Base-by-base conservation (phyloP, 148 eudicot species). In the Rhododendron mucronatum region DNA sequence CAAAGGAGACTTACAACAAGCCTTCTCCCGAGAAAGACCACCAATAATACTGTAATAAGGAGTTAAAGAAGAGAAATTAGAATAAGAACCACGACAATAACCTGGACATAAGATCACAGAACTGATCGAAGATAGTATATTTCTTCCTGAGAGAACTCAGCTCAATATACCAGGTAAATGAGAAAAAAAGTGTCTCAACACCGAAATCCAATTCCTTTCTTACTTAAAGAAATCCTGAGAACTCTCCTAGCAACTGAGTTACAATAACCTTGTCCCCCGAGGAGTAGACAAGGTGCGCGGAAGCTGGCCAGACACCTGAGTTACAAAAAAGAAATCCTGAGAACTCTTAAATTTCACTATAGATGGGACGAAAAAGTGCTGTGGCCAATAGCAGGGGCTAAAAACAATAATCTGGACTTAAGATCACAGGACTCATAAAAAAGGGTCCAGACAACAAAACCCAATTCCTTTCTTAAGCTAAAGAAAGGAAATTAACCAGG, bases 81-180 rank as follows among this genome's bases (percentile, higher is more conserved):
- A 33, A 86, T 16, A 84, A 35, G 67, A 71, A 35, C 14, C 81
- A 86, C 20, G 44, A 78, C 71, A 87, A 73, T 53, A 84, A 87
- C 33, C 69, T 16, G 44, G 50, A 88, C 57, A 78, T 57, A 18
- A 71, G n/a, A 73, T 77, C 4, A 23, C 37, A 84, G 44, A 48
- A 74, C 50, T 74, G 11, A 84, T 35, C 2, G 50, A 69, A 84
- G 23, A 84, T 39, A 3, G 28, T 11, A 63, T 39, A 30, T 80
- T 71, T 53, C 45, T 80, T 80, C 53, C 13, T 3, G 26, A 8
- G 14, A 13, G 71, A 84, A 84, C 47, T 78, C 41, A 76, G 53
- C 71, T 78, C 57, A 76, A 75, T 16, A 28, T 57, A 55, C 3
- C 28, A 12, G 30, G 30, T 15, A 73, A 44, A 47, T 50, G 73